These are phyloP conservation scores for Knoxdaviesia proteae DNA, from an alignment of 2,329 filamentous ascomycete species.

Conservation along the genomic window DNA sequence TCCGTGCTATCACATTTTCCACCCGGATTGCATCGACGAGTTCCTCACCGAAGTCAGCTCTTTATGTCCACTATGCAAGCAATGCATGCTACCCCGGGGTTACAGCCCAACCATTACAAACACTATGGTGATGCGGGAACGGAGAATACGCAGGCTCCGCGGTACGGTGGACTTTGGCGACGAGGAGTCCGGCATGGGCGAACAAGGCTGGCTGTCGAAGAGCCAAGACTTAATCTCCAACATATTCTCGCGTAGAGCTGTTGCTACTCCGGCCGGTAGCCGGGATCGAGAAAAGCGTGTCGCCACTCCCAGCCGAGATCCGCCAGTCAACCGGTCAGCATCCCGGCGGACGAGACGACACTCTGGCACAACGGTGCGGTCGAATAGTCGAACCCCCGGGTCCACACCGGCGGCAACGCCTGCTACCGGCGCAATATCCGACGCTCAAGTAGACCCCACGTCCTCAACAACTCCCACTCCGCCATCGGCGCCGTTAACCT, in stretches of 20 bases:
- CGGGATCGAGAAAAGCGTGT: no score
- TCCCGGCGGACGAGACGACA: background rate
- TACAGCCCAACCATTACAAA: slow-evolving; percentile 58
- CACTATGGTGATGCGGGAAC: slow-evolving; percentile 65
- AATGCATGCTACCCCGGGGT: slow-evolving; percentile 51
- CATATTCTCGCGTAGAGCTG: background rate
- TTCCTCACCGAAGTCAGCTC: slow-evolving; percentile 64
- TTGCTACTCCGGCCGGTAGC: background rate
- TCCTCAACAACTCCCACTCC: no score
- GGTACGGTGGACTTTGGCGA: slow-evolving; percentile 26
- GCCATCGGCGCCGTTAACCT: no score
- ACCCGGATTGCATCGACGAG: slow-evolving; percentile 75
- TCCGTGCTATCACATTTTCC: slow-evolving; percentile 81
- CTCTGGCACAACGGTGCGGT: no score
- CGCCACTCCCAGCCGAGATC: background rate
- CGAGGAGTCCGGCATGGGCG: slow-evolving; percentile 5
- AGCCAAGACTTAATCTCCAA: background rate
- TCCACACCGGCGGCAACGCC: no score
- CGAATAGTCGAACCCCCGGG: background rate
- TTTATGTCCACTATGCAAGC: slow-evolving; percentile 80
- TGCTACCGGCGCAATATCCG: no score
- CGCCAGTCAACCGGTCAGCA: slow-evolving; percentile 9
- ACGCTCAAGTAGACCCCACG: no score
- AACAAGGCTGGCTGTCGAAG: background rate
- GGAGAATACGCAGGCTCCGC: slow-evolving; percentile 41